Percentiles rank a stretch among this genome's conserved stretches.
These are phyloP conservation scores for Stereocaulon alpinum DNA, from an alignment of 495 filamentous ascomycete species.

Conservation along the genomic window DNA sequence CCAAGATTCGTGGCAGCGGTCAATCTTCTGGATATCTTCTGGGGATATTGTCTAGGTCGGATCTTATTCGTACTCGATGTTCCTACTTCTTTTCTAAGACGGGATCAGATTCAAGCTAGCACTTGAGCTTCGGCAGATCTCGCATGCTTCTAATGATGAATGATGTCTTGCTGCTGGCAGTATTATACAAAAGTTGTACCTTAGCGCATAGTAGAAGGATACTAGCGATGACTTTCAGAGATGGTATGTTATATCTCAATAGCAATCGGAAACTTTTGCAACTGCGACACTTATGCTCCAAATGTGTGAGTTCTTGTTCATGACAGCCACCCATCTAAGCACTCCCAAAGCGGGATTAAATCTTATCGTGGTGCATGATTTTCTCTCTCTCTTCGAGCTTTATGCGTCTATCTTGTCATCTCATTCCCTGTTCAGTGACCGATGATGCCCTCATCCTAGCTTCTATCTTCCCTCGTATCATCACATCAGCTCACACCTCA, in stretches of 20 bases:
- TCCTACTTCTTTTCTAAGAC: conserved; percentile 2
- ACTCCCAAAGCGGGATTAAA: no score
- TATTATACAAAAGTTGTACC: neutral
- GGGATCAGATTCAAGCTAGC: conserved; percentile 7
- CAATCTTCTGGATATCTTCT: conserved; percentile 19
- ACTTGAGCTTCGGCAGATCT: conserved; percentile 5
- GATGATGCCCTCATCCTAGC: no score
- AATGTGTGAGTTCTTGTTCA: no score
- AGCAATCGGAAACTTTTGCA: neutral
- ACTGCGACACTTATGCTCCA: no score
- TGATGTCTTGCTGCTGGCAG: conserved; percentile 11
- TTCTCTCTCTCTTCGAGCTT: no score
- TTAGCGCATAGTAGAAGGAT: neutral
- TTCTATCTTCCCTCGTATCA: no score
- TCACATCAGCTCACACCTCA: no score
- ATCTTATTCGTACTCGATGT: conserved; percentile 11
- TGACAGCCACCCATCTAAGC: no score
- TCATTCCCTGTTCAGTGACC: no score
- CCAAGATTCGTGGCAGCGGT: neutral
- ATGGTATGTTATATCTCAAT: neutral
- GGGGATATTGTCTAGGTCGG: conserved; percentile 9
- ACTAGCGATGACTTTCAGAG: neutral
- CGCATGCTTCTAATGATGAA: neutral
- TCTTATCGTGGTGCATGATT: no score
- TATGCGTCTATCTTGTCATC: no score